A percentile compares a stretch with the other conserved stretches of the same genome.
Evolutionary conservation across 257 asterid species (phyloP).

Genomic region (Fraxinus excelsior): DNA sequence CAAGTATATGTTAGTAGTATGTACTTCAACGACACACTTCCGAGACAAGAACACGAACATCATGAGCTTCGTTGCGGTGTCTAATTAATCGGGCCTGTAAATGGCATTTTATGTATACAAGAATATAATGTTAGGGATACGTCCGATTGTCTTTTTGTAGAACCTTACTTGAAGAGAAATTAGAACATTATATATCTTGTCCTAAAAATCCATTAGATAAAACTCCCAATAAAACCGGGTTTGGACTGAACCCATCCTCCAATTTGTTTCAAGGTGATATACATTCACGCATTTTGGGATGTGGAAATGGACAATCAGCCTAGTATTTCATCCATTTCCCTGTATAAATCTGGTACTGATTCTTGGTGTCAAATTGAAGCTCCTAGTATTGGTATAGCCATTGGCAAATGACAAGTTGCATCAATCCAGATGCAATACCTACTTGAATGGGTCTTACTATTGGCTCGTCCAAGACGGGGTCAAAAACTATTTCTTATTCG

Average conservation of each 20-base stretch:
- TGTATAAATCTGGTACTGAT: background rate
- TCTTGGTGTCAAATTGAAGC: conserved; percentile 5
- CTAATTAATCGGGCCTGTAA: background rate
- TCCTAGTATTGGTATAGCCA: background rate
- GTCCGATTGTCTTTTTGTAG: background rate
- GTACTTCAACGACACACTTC: background rate
- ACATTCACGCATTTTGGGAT: background rate
- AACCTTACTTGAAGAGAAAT: background rate
- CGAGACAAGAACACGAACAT: background rate
- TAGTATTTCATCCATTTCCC: background rate
- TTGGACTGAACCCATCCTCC: background rate
- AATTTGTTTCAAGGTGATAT: background rate
- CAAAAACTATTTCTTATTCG: background rate
- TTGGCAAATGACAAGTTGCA: background rate
- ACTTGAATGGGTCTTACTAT: background rate
- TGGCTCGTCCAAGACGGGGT: background rate
- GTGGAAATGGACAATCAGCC: background rate
- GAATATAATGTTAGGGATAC: background rate
- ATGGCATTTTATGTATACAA: background rate
- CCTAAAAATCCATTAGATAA: no score
- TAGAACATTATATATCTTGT: background rate
- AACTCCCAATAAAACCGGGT: no score
- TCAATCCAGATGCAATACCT: conserved; percentile 5
- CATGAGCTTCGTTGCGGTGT: background rate
- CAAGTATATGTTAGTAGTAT: no score